Evolutionary conservation across 352 stramenopile genomes (phyloP), one percentile per base, ranked within the genome.

Genomic region (Globisporangium echinulatum): DNA sequence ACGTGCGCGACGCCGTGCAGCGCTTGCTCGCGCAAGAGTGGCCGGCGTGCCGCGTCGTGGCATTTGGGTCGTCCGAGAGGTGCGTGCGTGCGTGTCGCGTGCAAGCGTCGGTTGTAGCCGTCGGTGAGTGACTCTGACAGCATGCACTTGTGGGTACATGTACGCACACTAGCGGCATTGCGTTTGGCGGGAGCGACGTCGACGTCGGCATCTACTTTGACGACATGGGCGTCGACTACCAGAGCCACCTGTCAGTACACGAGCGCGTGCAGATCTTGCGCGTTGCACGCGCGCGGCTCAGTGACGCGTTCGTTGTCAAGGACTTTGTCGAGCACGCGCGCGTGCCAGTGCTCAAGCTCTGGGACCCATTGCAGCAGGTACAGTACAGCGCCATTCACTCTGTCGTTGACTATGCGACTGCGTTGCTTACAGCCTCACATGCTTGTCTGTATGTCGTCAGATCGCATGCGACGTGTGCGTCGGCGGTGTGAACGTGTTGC

Each of bases 181-280:
- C 82, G 54, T 90, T 89, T 63, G 80, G 84, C 43, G 78, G 80
- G 5, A 92, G 84, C 55, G 84, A 94, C 52, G 66, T 94, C 19
- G 84, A 94, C 62, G 69, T 94, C 47, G 84, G 80, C 9, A 82
- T 94, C 62, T 94, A 81, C 69, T 94, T 94, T 66, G 75, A 90
- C 40, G 77, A 87, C 65, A 56, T 85, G 51, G 67, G 79, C 49
- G 67, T 85, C 38, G 74, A 87, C 47, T 68, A 62, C 14, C 81
- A 88, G 60, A 71, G 56, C 25, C 77, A 87, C 40, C 80, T 89
- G 38, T 79, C 73, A 7, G 63, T 74, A 38, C 64, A 79, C 50
- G 80, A 92, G 63, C 73, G 74, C 10, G 61, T 88, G 37, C 50
- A 80, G 48, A 74, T 94, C 49, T 76, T 94, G 6, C 58, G 70